Base-by-base conservation (phyloP, 257 asterid species). In the Ballota nigra region DNA sequence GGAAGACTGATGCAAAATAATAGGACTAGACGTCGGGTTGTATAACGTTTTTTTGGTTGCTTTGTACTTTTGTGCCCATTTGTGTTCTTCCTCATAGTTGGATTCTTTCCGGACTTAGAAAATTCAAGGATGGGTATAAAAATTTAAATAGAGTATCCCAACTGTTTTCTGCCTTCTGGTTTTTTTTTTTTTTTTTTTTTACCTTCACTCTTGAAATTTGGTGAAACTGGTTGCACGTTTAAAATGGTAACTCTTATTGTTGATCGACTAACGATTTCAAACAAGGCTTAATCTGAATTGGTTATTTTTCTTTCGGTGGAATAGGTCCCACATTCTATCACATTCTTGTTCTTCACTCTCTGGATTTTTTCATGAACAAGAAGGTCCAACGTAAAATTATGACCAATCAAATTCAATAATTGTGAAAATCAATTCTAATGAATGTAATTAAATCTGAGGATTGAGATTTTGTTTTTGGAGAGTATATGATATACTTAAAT, bases 1-100 rank as follows among this genome's bases (percentile, higher is more conserved):
- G 29, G 99, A 94, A 79, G 97, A 80, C 57, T 94, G 82, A 88
- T 64, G 55, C 23, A 53, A 66, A 36, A 36, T 2, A 20, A 7
- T 57, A 66, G 34, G 59, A 63, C 66, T 41, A 45, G 59, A 61
- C 5, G 8, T 20, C 19, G 31, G 15, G 7, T 49, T 71, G 67
- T 61, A 12, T 58, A 59, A 20, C 43, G 3, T 56, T 70, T 56
- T 70, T 69, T 41, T 60, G 52, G 56, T 69, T 74, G 62, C 49
- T 45, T 38, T 40, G 36, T 41, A 49, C 66, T 72, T 61, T 64
- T 59, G 77, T 11, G 41, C 4, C 52, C 10, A 38, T 8, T 70
- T 66, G 26, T 24, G 60, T 52, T n/a, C 55, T 56, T 73, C 29
- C 24, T 61, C 47, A 4, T 24, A 63, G 28, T 51, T 34, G 38